Evolutionary conservation across 768 basidiomycete species (phyloP), one percentile per base, ranked within the genome.

Genomic region (Boletus vinaceobasis): DNA sequence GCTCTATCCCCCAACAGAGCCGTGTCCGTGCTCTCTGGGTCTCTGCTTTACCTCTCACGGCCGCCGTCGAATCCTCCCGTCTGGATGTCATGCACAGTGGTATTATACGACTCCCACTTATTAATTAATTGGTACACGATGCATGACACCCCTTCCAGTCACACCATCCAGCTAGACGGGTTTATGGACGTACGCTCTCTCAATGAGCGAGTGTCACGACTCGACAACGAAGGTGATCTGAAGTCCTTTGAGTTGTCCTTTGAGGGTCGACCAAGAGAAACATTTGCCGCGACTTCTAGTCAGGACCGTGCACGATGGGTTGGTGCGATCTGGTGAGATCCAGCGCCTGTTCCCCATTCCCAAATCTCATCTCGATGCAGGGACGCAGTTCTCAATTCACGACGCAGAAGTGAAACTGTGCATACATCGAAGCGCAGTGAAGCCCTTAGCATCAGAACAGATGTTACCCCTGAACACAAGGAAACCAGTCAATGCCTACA

Each of bases 261-360:
- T 52, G 77, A 81, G 49, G 81, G 76, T 14, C 68, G 74, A 23
- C 69, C 68, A 4, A 73, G 69, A 50, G 84, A 88, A 63, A 80
- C 75, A 51, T 88, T 90, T 65, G 87, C 85, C 0, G 82, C 80
- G 3, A 66, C 73, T 10, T 82, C 82, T 21, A 78, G 82, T 27
- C 76, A 79, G 55, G 86, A 87, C 52, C 75, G 88, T 48, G 87
- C 86, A 4, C 78, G 77, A 9, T 90, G 88, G 88, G 78, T 90
- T 47, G 86, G 84, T 61, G 80, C 84, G 4, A 81, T 90, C 44
- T 90, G 88, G 88, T 88, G 66, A 63, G 76, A 33, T 45, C 21
- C 51, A 49, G 50, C 10, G 10, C 8, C 21, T 36, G 32, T 43
- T 13, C 2, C 47, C 7, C 33, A 27, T 23, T 36, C 23, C 4